Conservation (phyloP, 1,284 basidiomycete species). For the Puccinia hordei region DNA sequence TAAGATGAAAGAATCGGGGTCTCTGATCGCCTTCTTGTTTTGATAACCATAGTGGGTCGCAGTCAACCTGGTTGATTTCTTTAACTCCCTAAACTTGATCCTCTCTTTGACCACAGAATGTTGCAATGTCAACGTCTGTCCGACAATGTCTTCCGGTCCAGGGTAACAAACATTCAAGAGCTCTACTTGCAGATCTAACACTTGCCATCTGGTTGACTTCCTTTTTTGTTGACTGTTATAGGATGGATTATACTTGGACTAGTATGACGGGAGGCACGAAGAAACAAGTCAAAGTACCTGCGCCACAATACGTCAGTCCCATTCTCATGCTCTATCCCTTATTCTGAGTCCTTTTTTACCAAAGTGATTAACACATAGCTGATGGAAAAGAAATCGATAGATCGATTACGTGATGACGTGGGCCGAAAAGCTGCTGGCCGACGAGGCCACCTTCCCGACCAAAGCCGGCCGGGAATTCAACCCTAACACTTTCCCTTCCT, state of each 20-base stretch:
- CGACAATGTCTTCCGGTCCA: slow-evolving; percentile 88
- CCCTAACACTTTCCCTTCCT: slow-evolving; percentile 46
- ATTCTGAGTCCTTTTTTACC: background rate
- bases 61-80: slow-evolving; percentile 71
- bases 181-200: too few relatives aligned
- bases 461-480: slow-evolving; percentile 72
- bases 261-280: slow-evolving; percentile 74
- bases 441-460: slow-evolving; percentile 90
- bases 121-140: slow-evolving; percentile 84
- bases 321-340: too few relatives aligned
- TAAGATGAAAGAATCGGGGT: background rate
- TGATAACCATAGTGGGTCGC: slow-evolving; percentile 75
- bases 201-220: background rate
- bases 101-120: slow-evolving; percentile 93
- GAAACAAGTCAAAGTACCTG: slow-evolving; percentile 87
- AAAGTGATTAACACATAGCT: too few relatives aligned
- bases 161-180: slow-evolving; percentile 65
- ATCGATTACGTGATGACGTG: slow-evolving; percentile 99
- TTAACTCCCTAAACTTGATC: slow-evolving; percentile 95
- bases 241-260: slow-evolving; percentile 96
- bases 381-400: background rate
- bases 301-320: slow-evolving; percentile 73
- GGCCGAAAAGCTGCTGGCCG: slow-evolving; percentile 90
- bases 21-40: background rate
- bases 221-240: slow-evolving; percentile 59